Evolutionary conservation across 257 asterid genomes (phyloP).

Genomic region (Verbascum thapsus): DNA sequence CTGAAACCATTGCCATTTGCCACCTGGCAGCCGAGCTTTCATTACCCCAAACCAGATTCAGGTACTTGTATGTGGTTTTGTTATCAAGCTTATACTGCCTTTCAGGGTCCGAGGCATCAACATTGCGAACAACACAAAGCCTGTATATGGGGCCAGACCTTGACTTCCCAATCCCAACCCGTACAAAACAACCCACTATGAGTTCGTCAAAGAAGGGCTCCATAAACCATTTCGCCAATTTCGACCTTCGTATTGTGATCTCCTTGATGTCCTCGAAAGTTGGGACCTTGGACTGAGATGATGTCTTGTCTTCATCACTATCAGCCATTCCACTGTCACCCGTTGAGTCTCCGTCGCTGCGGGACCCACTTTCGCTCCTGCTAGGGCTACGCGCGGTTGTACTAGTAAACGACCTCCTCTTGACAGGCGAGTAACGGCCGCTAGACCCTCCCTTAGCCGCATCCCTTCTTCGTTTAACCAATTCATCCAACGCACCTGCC

Average conservation of each 20-base stretch:
- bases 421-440: slow-evolving; percentile 74
- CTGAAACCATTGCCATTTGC: slow-evolving; percentile 98
- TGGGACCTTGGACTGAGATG: slow-evolving; percentile 70
- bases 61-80: slow-evolving; percentile 80
- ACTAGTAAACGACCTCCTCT: slow-evolving; percentile 69
- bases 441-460: slow-evolving; percentile 71
- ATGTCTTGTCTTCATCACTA: slow-evolving; percentile 81
- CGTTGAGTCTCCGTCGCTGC: slow-evolving; percentile 75
- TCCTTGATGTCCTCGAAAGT: slow-evolving; percentile 84
- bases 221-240: slow-evolving; percentile 94
- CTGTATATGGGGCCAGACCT: slow-evolving; percentile 82
- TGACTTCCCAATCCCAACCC: slow-evolving; percentile 92
- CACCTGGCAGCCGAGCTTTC: slow-evolving; percentile 96
- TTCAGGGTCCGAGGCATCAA: slow-evolving; percentile 80
- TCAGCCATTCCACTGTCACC: slow-evolving; percentile 89
- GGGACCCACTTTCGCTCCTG: slow-evolving; percentile 74
- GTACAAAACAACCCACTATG: slow-evolving; percentile 93
- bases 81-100: slow-evolving; percentile 84
- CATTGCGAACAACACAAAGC: slow-evolving; percentile 81
- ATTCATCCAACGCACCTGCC: slow-evolving; percentile 84
- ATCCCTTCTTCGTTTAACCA: slow-evolving; percentile 77
- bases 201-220: slow-evolving; percentile 95
- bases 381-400: slow-evolving; percentile 71
- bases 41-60: slow-evolving; percentile 91
- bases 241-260: slow-evolving; percentile 84